Base-by-base conservation (phyloP, 2,329 filamentous ascomycete genomes). In the Paraconiothyrium brasiliense region DNA sequence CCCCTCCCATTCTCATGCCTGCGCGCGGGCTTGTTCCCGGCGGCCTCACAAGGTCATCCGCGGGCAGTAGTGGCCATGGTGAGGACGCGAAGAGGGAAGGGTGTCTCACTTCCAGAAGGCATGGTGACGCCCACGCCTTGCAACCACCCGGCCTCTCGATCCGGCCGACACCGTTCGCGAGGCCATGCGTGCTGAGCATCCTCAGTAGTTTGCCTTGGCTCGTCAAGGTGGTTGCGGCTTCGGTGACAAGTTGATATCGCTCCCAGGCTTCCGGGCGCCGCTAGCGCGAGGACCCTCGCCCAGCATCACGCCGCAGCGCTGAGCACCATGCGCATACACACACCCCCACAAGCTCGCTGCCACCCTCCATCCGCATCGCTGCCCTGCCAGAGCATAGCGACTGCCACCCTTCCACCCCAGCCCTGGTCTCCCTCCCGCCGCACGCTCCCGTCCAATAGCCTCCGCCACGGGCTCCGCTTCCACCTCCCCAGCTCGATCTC, bases 31-130 rank as follows among this genome's bases (percentile, higher is more conserved):
- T 65, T 62, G 58, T 54, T 61, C 49, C 64, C 64, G 66, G 69
- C 67, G 67, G 73, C 70, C 71, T 68, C 64, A 64, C 58, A 65
- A 65, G 74, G 73, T 76, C 74, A 76, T 66, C 64, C 60, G 68
- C 59, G 61, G 13, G 24, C 9, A 27, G 48, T 35, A 20, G 43
- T 46, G 43, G 61, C 30, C 62, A 57, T 44, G 48, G 59, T 61
- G 58, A 63, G 39, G 55, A 59, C 14, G 34, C 13, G 39, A 35
- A 54, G 57, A 41, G 11, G 50, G 54, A 57, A 56, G 46, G 54
- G 59, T 51, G 67, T 71, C 64, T 71, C 69, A 71, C 61, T 62
- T 39, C 57, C 58, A 64, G 60, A 61, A 63, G 57, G 64, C 67
- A 47, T 55, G 52, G 62, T 60, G 63, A 54, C 51, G 27, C 51